phyloP scores from a whole-genome alignment of 345 rosid species.

The Moricandia moricandioides region DNA sequence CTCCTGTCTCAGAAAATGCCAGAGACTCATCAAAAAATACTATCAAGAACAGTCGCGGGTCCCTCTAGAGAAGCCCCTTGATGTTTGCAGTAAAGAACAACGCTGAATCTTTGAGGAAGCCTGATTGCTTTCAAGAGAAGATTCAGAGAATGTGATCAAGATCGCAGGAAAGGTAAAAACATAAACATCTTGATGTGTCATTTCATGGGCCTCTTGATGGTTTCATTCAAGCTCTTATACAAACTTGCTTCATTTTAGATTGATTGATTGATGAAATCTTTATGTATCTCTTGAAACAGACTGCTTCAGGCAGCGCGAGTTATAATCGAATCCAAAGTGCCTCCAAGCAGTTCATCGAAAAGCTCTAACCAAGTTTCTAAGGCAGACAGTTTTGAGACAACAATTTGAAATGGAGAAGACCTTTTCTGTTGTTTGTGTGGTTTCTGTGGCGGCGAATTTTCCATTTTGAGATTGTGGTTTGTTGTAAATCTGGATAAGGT shows the following conservation, averaged over 20 bases:
- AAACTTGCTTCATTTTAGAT: no score
- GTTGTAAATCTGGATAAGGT: slow-evolving; percentile 32
- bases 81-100: slow-evolving; percentile 53
- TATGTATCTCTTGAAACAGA: slow-evolving; percentile 47
- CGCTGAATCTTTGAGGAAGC: slow-evolving; percentile 49
- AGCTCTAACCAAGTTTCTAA: neutral
- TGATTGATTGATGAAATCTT: neutral
- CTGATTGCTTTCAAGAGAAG: slow-evolving; percentile 66
- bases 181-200: neutral
- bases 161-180: slow-evolving; percentile 88
- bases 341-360: slow-evolving; percentile 41
- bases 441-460: slow-evolving; percentile 24
- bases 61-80: slow-evolving; percentile 31
- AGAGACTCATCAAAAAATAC: slow-evolving; percentile 46
- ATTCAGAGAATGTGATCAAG: slow-evolving; percentile 63
- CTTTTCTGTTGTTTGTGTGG: neutral
- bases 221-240: no score
- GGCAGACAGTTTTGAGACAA: neutral
- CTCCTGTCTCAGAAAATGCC: slow-evolving; percentile 62
- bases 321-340: slow-evolving; percentile 75
- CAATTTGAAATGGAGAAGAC: neutral
- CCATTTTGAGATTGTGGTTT: slow-evolving; percentile 22
- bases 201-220: neutral
- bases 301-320: slow-evolving; percentile 99
- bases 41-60: slow-evolving; percentile 23